Conservation (phyloP, 768 basidiomycete species). For the Mycena sanguinolenta region DNA sequence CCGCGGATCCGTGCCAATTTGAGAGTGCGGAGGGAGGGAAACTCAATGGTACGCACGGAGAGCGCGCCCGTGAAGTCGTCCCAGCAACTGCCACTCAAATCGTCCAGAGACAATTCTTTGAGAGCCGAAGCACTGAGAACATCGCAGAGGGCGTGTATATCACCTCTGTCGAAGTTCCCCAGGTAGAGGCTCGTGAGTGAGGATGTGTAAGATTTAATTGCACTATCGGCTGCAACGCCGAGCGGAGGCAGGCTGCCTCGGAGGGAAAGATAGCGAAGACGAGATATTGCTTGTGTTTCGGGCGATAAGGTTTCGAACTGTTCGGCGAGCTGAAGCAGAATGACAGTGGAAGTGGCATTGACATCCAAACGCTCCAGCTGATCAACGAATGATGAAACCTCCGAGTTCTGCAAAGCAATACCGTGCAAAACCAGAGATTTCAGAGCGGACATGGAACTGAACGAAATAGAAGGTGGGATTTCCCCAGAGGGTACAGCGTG, state of each 20-base stretch:
- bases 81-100: neutral
- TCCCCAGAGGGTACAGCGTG: neutral
- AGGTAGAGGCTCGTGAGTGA: conserved; percentile 9
- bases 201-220: conserved; percentile 9
- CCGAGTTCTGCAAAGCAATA: neutral
- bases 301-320: neutral
- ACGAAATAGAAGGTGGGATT: neutral
- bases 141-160: neutral
- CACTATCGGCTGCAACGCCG: no score
- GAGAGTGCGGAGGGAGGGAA: conserved; percentile 22
- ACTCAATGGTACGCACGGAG: neutral
- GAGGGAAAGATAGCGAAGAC: conserved; percentile 24
- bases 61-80: neutral
- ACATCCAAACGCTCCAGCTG: conserved; percentile 17
- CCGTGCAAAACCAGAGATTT: conserved; percentile 6
- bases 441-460: conserved; percentile 3
- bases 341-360: neutral
- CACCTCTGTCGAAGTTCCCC: neutral
- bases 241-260: neutral
- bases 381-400: neutral
- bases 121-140: neutral
- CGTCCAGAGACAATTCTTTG: conserved; percentile 12
- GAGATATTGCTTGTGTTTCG: neutral
- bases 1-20: neutral
- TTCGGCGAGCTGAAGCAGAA: conserved; percentile 15